Percentiles rank a stretch among this genome's conserved stretches.
These are phyloP conservation scores for Blastocystis hominis DNA, from an alignment of 352 stramenopile species.

Conservation along the genomic window DNA sequence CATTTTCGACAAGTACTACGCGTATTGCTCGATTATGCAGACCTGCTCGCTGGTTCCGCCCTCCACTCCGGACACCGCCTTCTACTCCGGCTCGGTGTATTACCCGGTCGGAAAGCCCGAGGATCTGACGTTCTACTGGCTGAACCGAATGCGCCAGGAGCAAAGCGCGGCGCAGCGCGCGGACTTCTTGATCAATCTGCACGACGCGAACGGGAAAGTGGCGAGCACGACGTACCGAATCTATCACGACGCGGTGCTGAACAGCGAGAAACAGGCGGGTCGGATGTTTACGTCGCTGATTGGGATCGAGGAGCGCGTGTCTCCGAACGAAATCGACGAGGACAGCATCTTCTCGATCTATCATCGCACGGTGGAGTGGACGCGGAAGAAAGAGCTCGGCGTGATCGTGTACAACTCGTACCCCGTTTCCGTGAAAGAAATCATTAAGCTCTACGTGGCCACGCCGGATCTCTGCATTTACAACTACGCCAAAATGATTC, in stretches of 20 bases:
- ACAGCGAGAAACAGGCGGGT: background rate
- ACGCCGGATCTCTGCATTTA: background rate
- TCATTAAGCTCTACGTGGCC: background rate
- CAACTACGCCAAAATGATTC: slow-evolving; percentile 14
- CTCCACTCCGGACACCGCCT: background rate
- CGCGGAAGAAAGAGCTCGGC: slow-evolving; percentile 48
- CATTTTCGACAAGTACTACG: slow-evolving; percentile 6
- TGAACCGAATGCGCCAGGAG: slow-evolving; percentile 11
- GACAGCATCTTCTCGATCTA: slow-evolving; percentile 12
- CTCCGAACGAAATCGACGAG: slow-evolving; percentile 27
- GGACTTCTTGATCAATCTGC: background rate
- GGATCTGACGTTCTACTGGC: slow-evolving; percentile 19
- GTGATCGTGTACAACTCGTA: slow-evolving; percentile 9
- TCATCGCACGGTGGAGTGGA: slow-evolving; percentile 35
- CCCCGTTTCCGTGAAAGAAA: background rate
- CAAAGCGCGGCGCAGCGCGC: background rate
- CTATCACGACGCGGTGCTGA: slow-evolving; percentile 13
- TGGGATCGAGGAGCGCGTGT: slow-evolving; percentile 16
- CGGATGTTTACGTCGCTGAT: slow-evolving; percentile 16
- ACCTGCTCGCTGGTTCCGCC: background rate
- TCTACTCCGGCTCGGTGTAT: background rate
- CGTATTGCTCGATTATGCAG: slow-evolving; percentile 4
- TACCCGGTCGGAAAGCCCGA: background rate
- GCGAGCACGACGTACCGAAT: background rate
- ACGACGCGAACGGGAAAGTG: background rate